A percentile compares a stretch with the other conserved stretches of the same genome.
These are phyloP conservation scores for Kappamyces sp. DNA, from an alignment of 192 early-diverging fungal species.

Conservation along the genomic window DNA sequence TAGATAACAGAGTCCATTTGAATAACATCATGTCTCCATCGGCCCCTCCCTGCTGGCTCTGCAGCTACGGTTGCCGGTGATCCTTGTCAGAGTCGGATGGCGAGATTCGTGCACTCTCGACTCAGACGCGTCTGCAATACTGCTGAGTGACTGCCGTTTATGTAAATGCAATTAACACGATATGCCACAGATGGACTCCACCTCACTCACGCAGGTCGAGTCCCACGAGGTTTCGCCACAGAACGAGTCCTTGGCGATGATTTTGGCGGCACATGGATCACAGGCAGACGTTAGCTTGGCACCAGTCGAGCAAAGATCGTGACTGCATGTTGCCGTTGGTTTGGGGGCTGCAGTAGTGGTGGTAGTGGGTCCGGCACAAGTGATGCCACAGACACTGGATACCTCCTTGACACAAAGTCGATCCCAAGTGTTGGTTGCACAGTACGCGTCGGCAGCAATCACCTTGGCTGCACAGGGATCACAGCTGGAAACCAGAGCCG, in stretches of 20 bases:
- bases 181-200: constrained; percentile 12
- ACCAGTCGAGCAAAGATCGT: constrained; percentile 18
- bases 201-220: constrained; percentile 16
- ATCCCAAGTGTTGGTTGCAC: constrained; percentile 15
- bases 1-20: too few species aligned
- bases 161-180: constrained; percentile 3
- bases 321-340: neutral
- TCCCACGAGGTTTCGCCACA: constrained; percentile 21
- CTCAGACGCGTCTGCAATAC: too few species aligned
- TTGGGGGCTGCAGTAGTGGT: too few species aligned
- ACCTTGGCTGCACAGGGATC: constrained; percentile 19
- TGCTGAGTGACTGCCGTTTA: too few species aligned
- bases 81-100: too few species aligned
- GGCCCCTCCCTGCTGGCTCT: too few species aligned
- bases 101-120: too few species aligned
- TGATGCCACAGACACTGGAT: constrained; percentile 14
- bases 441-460: constrained; percentile 11
- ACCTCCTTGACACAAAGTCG: constrained; percentile 22
- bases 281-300: constrained; percentile 11
- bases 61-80: too few species aligned
- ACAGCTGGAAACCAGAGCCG: constrained; percentile 1
- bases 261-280: constrained; percentile 23
- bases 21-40: too few species aligned
- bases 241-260: constrained; percentile 23
- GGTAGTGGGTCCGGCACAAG: too few species aligned